Evolutionary conservation across 768 basidiomycete species (phyloP), one percentile per base, ranked within the genome.

Genomic region (Suillus clintonianus): DNA sequence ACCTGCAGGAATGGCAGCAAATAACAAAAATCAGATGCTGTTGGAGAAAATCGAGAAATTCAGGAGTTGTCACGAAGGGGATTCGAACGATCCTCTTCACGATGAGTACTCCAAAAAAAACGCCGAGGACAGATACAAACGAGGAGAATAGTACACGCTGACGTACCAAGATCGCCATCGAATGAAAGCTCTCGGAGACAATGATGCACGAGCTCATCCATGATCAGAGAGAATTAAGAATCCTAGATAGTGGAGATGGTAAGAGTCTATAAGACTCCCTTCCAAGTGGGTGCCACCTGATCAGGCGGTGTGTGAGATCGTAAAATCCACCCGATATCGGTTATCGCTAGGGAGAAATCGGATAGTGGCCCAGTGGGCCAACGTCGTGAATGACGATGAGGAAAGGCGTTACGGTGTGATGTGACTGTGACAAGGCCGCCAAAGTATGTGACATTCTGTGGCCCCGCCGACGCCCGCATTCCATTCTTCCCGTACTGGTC

Each of bases 121-220:
- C 41, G 53, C 42, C 37, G 43, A 30, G 6, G n/a, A 36, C 2
- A 24, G 36, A 43, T 17, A 43, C 37, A 5, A 11, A 47, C 13
- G 24, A 30, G 8, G 27, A 43, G 50, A 63, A 17, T 30, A 30
- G 54, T 14, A n/a, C n/a, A n/a, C n/a, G 39, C 30, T 32, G 13
- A 84, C 90, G 80, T 75, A 95, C 94, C 94, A 48, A 93, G 81
- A 73, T 95, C 92, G 6, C 94, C 94, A 70, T 95, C 94, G 76
- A 95, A 95, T 6, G 95, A 87, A 36, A 97, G 81, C 74, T 97
- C 93, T 43, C 90, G 89, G 41, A 95, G 82, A 72, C 91, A 91
- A 72, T 94, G 89, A 71, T 89, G 88, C 43, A 96, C 78, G 50
- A 97, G 86, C 71, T 94, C 89, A 73, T 96, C 94, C 90, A 96